Conservation (phyloP, 2,329 filamentous ascomycete species). For the Colletotrichum salicis region DNA sequence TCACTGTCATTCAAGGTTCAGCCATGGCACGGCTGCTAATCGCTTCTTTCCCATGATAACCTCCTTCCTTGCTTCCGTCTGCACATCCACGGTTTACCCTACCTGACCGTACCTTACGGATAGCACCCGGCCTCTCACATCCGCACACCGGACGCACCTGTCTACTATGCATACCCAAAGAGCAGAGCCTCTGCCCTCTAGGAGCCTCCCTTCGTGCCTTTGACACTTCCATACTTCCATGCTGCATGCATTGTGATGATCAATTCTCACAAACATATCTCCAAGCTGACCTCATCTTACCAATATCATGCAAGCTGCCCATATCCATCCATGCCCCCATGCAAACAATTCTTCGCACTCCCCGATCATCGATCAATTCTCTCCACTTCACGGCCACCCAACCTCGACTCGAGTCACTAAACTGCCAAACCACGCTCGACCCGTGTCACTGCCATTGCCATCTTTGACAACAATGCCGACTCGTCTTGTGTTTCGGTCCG, state of each 20-base stretch:
- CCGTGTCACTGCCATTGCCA: background rate
- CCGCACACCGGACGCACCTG: background rate
- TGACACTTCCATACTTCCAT: background rate
- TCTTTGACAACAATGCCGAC: slow-evolving; percentile 2
- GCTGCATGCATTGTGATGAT: background rate
- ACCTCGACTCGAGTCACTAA: background rate
- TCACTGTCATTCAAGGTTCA: background rate
- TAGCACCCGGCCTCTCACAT: background rate
- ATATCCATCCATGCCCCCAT: background rate
- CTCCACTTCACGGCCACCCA: background rate
- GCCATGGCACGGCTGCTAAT: background rate
- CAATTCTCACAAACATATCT: background rate
- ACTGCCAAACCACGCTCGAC: slow-evolving; percentile 5
- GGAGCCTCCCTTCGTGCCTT: background rate
- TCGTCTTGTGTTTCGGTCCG: slow-evolving; percentile 17
- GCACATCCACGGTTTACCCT: background rate
- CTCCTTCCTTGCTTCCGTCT: slow-evolving; percentile 8
- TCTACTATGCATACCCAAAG: background rate
- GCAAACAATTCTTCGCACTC: background rate
- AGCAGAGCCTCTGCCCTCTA: background rate
- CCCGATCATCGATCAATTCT: background rate
- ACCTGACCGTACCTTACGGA: background rate
- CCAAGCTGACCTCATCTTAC: slow-evolving; percentile 12
- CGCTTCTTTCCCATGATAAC: background rate
- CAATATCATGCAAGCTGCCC: slow-evolving; percentile 15